These are phyloP conservation scores for Russula sp. DNA, from an alignment of 768 basidiomycete species.

Conservation along the genomic window DNA sequence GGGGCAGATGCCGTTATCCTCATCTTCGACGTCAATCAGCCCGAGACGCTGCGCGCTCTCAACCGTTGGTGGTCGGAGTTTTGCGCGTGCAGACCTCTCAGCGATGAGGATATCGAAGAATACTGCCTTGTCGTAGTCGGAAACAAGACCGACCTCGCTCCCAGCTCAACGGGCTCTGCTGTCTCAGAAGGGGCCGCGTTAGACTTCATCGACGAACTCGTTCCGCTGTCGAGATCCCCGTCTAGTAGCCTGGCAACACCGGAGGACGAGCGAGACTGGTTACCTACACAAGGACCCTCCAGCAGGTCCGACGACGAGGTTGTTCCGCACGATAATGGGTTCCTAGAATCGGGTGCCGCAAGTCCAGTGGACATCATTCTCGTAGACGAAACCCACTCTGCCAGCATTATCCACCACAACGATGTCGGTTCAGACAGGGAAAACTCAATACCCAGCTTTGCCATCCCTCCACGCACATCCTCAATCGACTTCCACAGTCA, in stretches of 20 bases:
- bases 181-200: constrained; percentile 47
- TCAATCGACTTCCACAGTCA: constrained; percentile 38
- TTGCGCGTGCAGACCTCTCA: constrained; percentile 58
- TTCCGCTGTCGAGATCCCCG: constrained; percentile 35
- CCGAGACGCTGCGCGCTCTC: constrained; percentile 56
- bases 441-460: neutral
- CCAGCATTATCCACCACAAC: constrained; percentile 9
- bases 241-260: constrained; percentile 19
- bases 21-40: constrained; percentile 75
- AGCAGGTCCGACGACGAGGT: constrained; percentile 9
- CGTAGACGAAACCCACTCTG: constrained; percentile 6
- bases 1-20: constrained; percentile 80
- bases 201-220: constrained; percentile 54
- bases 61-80: constrained; percentile 81
- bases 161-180: constrained; percentile 23
- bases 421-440: constrained; percentile 21
- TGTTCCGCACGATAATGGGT: neutral
- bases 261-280: constrained; percentile 10
- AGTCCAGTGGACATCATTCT: constrained; percentile 3
- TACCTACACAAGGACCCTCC: neutral
- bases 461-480: constrained; percentile 33
- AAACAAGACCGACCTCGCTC: constrained; percentile 68
- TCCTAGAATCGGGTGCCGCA: neutral
- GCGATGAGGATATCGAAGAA: constrained; percentile 56
- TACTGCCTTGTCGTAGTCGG: constrained; percentile 71